Evolutionary conservation across 257 asterid genomes (phyloP).

Genomic region (Nicotiana obtusifolia): DNA sequence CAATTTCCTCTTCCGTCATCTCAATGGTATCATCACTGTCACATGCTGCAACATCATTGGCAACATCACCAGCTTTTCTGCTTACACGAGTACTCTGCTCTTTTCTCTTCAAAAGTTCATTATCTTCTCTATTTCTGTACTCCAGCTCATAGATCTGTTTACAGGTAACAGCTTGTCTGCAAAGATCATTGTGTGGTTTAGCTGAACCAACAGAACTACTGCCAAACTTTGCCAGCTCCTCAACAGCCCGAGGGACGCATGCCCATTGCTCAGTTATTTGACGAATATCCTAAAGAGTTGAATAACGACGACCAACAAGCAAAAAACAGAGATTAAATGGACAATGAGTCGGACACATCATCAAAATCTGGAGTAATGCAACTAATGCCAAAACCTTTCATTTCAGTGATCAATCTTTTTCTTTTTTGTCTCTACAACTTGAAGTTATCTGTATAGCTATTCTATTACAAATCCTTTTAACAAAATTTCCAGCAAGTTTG

Average conservation of each 20-base stretch:
- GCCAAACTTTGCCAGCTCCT: constrained; percentile 59
- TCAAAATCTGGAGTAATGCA: background rate
- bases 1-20: constrained; percentile 96
- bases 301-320: background rate
- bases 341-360: background rate
- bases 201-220: constrained; percentile 10
- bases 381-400: background rate
- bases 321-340: background rate
- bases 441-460: background rate
- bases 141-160: constrained; percentile 68
- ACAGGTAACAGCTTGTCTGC: constrained; percentile 58
- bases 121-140: constrained; percentile 43
- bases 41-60: constrained; percentile 22
- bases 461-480: background rate
- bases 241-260: constrained; percentile 69
- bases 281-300: constrained; percentile 39
- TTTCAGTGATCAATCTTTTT: background rate
- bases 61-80: constrained; percentile 17
- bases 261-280: constrained; percentile 69
- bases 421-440: background rate
- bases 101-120: constrained; percentile 18
- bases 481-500: background rate
- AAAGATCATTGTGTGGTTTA: constrained; percentile 40
- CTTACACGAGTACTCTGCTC: constrained; percentile 21
- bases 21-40: constrained; percentile 85